Base-by-base conservation (phyloP, 768 basidiomycete species). In the Roridomyces roridus region DNA sequence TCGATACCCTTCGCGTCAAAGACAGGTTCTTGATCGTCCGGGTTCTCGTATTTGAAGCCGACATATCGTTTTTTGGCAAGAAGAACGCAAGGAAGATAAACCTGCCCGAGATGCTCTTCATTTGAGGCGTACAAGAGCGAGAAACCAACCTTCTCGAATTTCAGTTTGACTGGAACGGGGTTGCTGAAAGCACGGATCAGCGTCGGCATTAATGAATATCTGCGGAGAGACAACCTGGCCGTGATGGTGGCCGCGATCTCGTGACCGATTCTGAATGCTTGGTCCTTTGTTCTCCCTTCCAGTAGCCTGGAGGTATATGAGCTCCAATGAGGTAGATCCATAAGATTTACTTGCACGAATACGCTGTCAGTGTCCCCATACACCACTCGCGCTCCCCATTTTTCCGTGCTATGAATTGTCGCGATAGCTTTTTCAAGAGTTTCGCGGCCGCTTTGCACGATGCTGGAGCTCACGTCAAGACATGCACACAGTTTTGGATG, bases 1-100 rank as follows among this genome's bases (percentile, higher is more conserved):
- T 99, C 97, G 49, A 99, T 98, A 0, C 97, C 97, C 69, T 99
- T 98, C 6, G 95, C 97, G 64, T 99, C 96, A 64, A 98, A 97
- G 0, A 73, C 77, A 2, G 95, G 92, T 42, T 88, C 86, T 1
- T 55, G 70, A 12, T 97, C 92, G 61, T 94, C 91, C 0, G 88
- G 82, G 49, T 75, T 81, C 72, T 99, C 97, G 60, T 89, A 98
- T 68, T 95, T 96, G 78, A 92, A 97, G 1, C 97, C 97, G 20
- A 98, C 96, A 64, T 99, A 99, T 64, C 96, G 86, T 70, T 99
- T 99, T 80, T 99, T 99, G 2, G 96, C 93, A 82, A 97, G 84
- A n/a, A 99, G 81, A 0, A 98, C 86, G 65, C 92, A 96, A 3
- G 95, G 95, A 40, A 95, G 80, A 70, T 98, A 98, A 4, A 98